A percentile compares a stretch with the other conserved stretches of the same genome.
phyloP scores from a whole-genome alignment of 2,329 filamentous ascomycete species.

The Byssoonygena ceratinophila region DNA sequence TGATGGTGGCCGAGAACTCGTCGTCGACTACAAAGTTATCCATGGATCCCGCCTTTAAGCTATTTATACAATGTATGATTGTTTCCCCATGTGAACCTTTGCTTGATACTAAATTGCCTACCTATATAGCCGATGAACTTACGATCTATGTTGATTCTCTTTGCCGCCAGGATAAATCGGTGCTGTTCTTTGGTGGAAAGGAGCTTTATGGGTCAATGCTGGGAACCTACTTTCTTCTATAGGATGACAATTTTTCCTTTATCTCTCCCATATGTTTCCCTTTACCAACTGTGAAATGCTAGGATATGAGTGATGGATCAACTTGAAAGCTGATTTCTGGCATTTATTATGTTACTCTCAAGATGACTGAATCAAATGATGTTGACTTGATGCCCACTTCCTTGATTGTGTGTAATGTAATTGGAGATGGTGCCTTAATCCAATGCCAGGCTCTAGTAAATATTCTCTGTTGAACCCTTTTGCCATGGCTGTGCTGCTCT shows the following conservation, averaged over 20 bases:
- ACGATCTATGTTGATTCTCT: constrained; percentile 1
- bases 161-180: constrained; percentile 5
- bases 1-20: constrained; percentile 85
- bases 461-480: too few species aligned
- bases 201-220: constrained; percentile 5
- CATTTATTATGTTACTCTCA: constrained; percentile 4
- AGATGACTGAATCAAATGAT: constrained; percentile 4
- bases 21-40: constrained; percentile 97
- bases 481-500: too few species aligned
- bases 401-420: too few species aligned
- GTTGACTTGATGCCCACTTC: neutral
- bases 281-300: constrained; percentile 8
- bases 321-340: neutral
- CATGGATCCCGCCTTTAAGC: constrained; percentile 60
- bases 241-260: constrained; percentile 3
- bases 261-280: constrained; percentile 1
- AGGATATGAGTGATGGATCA: constrained; percentile 10
- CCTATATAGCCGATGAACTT: neutral
- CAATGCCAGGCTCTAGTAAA: too few species aligned
- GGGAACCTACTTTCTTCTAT: constrained; percentile 4
- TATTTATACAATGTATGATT: constrained; percentile 4
- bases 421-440: too few species aligned
- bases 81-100: neutral
- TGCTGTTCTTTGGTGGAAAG: constrained; percentile 8
- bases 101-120: neutral